phyloP scores from a whole-genome alignment of 768 basidiomycete species.

The Psilocybe azurescens region DNA sequence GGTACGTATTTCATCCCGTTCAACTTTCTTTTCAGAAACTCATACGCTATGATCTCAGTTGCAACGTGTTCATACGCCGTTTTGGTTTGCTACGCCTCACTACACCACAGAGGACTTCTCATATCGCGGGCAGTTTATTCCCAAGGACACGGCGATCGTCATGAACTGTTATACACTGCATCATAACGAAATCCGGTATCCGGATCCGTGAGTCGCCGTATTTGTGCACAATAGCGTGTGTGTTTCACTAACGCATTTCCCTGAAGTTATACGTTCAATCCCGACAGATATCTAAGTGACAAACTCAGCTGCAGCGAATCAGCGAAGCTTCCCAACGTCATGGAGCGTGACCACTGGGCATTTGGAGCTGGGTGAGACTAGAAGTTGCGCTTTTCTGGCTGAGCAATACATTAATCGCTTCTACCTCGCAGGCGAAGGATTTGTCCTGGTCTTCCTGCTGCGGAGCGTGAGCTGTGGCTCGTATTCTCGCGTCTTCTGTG shows the following conservation, averaged over 20 bases:
- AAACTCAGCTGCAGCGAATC: slow-evolving; percentile 40
- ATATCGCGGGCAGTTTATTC: slow-evolving; percentile 43
- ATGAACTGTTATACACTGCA: slow-evolving; percentile 43
- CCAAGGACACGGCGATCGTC: slow-evolving; percentile 42
- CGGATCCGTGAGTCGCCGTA: slow-evolving; percentile 31
- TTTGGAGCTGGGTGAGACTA: slow-evolving; percentile 48
- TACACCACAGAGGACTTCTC: slow-evolving; percentile 39
- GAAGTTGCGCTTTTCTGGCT: not conserved
- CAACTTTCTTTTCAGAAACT: not conserved
- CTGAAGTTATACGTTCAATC: slow-evolving; percentile 25
- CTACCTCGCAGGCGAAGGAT: slow-evolving; percentile 35
- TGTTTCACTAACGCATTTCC: not conserved
- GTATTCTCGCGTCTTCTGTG: slow-evolving; percentile 51
- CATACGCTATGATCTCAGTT: slow-evolving; percentile 29
- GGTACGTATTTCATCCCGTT: slow-evolving; percentile 2
- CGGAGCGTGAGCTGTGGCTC: slow-evolving; percentile 50
- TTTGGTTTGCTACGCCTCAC: slow-evolving; percentile 47
- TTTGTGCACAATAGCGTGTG: not conserved
- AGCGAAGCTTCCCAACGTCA: slow-evolving; percentile 43
- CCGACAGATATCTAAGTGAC: slow-evolving; percentile 50
- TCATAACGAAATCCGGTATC: slow-evolving; percentile 38
- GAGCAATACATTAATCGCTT: not conserved
- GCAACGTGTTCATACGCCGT: slow-evolving; percentile 39
- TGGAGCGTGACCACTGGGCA: slow-evolving; percentile 53
- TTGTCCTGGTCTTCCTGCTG: slow-evolving; percentile 48